phyloP scores from a whole-genome alignment of 768 basidiomycete species.

The Calocybe indica region DNA sequence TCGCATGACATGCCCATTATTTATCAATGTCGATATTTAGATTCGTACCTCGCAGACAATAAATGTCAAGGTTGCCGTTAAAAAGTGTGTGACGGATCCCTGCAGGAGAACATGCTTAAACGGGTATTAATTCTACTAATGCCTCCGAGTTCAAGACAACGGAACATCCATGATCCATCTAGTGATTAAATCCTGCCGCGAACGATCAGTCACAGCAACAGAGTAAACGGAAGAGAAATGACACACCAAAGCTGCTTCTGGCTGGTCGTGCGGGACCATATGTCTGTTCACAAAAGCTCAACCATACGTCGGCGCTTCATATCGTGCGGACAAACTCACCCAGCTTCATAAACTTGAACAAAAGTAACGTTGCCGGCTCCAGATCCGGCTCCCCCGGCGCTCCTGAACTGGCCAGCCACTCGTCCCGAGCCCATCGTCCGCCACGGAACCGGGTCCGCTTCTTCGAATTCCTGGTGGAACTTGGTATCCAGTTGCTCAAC shows the following conservation, averaged over 20 bases:
- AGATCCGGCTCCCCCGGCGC: constrained; percentile 56
- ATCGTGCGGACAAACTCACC: constrained; percentile 38
- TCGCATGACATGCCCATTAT: no score
- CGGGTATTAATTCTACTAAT: no score
- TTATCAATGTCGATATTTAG: no score
- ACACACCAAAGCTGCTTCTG: constrained; percentile 75
- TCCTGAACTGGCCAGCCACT: constrained; percentile 62
- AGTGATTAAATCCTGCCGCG: constrained; percentile 48
- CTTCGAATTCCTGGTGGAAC: constrained; percentile 57
- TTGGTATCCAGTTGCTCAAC: constrained; percentile 53
- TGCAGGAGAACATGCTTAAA: no score
- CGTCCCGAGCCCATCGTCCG: constrained; percentile 43
- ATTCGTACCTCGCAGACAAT: no score
- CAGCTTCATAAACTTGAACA: constrained; percentile 72
- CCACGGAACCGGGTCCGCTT: constrained; percentile 49
- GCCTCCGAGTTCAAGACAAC: not conserved
- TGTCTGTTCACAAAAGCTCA: constrained; percentile 40
- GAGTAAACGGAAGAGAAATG: not conserved
- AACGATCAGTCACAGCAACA: constrained; percentile 1
- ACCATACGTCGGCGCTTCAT: not conserved
- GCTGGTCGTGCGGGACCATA: constrained; percentile 90
- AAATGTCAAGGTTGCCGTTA: no score
- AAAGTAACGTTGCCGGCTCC: constrained; percentile 84
- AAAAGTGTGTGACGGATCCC: no score
- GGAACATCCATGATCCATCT: constrained; percentile 38